These are phyloP conservation scores for Agaricus subrufescens DNA, from an alignment of 768 basidiomycete species.

Conservation along the genomic window DNA sequence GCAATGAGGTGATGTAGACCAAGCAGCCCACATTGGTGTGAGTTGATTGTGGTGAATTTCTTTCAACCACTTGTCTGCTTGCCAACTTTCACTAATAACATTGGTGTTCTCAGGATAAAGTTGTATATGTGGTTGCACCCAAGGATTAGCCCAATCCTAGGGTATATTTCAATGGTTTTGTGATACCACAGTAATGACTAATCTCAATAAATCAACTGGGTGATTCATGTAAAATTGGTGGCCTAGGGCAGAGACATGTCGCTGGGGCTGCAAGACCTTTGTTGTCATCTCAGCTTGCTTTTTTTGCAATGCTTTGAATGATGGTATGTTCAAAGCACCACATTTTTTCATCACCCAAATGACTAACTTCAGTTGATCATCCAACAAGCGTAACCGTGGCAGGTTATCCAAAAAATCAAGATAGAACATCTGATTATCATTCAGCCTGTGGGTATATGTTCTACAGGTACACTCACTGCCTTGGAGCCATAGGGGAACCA, in stretches of 20 bases:
- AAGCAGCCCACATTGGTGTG: constrained; percentile 25
- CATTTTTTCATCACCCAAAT: constrained; percentile 28
- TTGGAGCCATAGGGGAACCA: not conserved
- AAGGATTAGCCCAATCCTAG: constrained; percentile 25
- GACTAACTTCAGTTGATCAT: constrained; percentile 25
- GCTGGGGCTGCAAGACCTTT: constrained; percentile 11
- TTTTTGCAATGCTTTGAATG: constrained; percentile 19
- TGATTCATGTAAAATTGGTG: constrained; percentile 26
- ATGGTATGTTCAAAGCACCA: constrained; percentile 24
- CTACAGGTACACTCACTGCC: constrained; percentile 12
- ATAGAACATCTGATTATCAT: constrained; percentile 10
- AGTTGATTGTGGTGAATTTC: constrained; percentile 14
- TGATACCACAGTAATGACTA: constrained; percentile 11
- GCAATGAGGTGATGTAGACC: not conserved
- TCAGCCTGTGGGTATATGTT: no score
- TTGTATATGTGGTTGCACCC: constrained; percentile 15
- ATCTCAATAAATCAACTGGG: constrained; percentile 10
- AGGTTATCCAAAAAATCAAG: constrained; percentile 28
- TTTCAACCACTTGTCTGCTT: constrained; percentile 20
- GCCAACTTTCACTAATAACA: constrained; percentile 20
- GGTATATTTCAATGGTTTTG: no score
- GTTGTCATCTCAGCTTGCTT: constrained; percentile 17
- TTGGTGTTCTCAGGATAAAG: constrained; percentile 21
- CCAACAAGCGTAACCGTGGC: constrained; percentile 26
- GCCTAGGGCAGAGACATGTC: constrained; percentile 18